Evolutionary conservation across 805 yeast species (phyloP).

Genomic region (Ogataea kodamae): DNA sequence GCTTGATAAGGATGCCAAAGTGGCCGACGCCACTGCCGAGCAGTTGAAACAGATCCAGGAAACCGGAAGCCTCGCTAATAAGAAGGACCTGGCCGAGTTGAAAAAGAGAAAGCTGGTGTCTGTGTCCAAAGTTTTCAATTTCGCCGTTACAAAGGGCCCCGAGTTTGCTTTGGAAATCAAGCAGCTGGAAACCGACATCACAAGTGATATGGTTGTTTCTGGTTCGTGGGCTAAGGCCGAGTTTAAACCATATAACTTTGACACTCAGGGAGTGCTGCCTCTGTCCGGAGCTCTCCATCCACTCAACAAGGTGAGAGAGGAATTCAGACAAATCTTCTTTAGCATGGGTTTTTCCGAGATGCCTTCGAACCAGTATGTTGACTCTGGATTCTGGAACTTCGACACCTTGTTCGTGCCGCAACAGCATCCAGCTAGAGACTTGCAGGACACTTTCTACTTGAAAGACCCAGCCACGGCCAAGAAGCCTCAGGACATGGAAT

Average conservation of each 20-base stretch:
- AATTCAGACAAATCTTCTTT: conserved; percentile 95
- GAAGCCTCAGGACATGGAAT: conserved; percentile 75
- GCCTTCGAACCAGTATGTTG: conserved; percentile 98
- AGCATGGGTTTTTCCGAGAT: conserved; percentile 97
- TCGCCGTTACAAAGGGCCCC: conserved; percentile 71
- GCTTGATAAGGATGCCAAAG: conserved; percentile 44
- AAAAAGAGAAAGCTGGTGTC: conserved; percentile 88
- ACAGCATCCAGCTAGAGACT: conserved; percentile 99
- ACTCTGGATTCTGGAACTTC: conserved; percentile 98
- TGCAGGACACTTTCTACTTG: conserved; percentile 97
- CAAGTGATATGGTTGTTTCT: conserved; percentile 83
- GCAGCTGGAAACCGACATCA: conserved; percentile 86
- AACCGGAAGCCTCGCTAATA: conserved; percentile 54
- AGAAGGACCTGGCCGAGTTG: conserved; percentile 72
- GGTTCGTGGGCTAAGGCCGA: conserved; percentile 80
- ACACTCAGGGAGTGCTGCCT: conserved; percentile 88
- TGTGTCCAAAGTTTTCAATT: conserved; percentile 71
- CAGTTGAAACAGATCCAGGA: conserved; percentile 55
- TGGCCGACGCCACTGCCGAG: conserved; percentile 64
- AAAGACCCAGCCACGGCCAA: conserved; percentile 86
- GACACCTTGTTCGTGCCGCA: conserved; percentile 97
- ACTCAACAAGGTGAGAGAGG: conserved; percentile 92
- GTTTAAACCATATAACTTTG: conserved; percentile 94
- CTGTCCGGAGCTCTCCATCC: conserved; percentile 95
- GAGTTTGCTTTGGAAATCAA: conserved; percentile 80